These are phyloP conservation scores for Malus hybrid DNA, from an alignment of 331 rosid genomes.

Conservation along the genomic window DNA sequence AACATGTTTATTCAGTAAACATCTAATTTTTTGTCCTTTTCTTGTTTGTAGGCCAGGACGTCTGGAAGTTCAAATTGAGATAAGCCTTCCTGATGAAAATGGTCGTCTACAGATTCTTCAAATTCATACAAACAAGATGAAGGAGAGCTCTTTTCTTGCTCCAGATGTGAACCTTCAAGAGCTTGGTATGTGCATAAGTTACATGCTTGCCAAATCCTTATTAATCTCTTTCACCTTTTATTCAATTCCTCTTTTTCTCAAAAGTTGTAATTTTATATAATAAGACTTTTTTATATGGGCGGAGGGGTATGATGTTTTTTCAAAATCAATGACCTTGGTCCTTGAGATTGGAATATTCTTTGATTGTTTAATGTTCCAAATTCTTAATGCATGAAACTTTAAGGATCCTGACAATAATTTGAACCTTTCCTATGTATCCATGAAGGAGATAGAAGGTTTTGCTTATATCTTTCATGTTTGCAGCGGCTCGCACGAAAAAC, in stretches of 20 bases:
- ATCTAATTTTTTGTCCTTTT: constrained; percentile 14
- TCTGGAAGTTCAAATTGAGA: constrained; percentile 95
- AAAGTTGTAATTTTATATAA: background rate
- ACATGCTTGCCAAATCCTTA: constrained; percentile 15
- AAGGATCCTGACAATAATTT: background rate
- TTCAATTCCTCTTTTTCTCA: background rate
- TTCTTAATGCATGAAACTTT: background rate
- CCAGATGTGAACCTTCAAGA: constrained; percentile 83
- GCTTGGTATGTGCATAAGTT: constrained; percentile 57
- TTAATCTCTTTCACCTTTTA: background rate
- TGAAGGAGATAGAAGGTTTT: constrained; percentile 6
- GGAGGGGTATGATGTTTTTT: background rate
- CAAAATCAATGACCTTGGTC: background rate
- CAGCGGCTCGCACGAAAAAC: constrained; percentile 98
- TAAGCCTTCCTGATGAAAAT: constrained; percentile 95
- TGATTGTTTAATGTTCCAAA: background rate
- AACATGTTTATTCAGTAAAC: background rate
- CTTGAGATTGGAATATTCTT: background rate
- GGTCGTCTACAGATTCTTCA: constrained; percentile 95
- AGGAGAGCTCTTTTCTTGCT: constrained; percentile 91
- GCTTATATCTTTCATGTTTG: constrained; percentile 17
- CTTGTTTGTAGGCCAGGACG: constrained; percentile 79
- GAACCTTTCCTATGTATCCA: background rate
- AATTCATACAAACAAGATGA: constrained; percentile 96
- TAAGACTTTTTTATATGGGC: background rate